Base-by-base conservation (phyloP, 352 stramenopile species). In the Pythium sukuiense region DNA sequence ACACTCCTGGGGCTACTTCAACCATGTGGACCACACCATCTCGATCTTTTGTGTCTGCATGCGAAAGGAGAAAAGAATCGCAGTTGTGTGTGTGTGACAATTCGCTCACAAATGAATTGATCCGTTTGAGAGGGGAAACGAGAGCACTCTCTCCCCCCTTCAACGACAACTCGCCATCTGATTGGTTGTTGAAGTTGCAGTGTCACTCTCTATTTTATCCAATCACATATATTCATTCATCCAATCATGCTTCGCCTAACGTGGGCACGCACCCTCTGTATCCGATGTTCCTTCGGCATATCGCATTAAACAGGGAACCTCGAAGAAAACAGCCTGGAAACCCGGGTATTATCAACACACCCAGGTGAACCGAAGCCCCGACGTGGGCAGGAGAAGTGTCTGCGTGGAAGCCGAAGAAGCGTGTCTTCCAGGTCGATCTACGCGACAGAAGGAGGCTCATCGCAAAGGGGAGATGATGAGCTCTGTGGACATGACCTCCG, bases 11-110 rank as follows among this genome's bases (percentile, higher is more conserved):
- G 45, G 29, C 50, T 43, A 73, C 67, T 73, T 73, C 67, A 73
- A 73, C 67, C 55, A 68, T n/a, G 67, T 73, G 67, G 67, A 65
- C 67, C 67, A 73, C 67, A 69, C 60, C 43, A 64, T 26, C 41
- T 56, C 57, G 59, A 72, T 68, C 59, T 72, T 72, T 67, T 2
- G 35, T 26, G 43, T 37, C 16, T 53, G n/a, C 46, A 37, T 55
- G 61, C 33, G 52, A 52, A 59, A 56, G 46, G 64, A 63, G 60
- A 57, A 52, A 59, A 56, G 46, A 69, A 63, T 64, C 58, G 57
- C 56, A 58, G 18, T 62, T 8, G 2, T 33, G 13, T 39, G 14
- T 48, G n/a, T 29, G 45, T 43, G 46, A 48, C n/a, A 33, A 56
- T 52, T 52, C 3, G 20, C 20, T 24, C 18, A 18, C 1, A 54